Conservation (phyloP, 139 green algal genomes). For the Closterium sp. region DNA sequence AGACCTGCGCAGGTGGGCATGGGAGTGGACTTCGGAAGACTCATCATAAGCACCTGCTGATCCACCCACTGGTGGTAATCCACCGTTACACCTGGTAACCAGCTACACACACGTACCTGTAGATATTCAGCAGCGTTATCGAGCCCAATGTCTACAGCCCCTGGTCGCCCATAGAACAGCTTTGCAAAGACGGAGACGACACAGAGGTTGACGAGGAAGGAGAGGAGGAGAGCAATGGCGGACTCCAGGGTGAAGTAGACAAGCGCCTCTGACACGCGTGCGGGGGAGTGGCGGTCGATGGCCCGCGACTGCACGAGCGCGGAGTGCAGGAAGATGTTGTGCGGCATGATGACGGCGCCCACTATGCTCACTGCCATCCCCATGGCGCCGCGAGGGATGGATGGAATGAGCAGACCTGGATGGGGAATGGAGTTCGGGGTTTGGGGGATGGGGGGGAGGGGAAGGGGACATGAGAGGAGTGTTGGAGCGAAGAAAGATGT, state of each 20-base stretch:
- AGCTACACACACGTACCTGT: not conserved
- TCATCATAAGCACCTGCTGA: too few species aligned
- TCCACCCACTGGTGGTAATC: too few species aligned
- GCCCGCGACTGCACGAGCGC: conserved; percentile 47
- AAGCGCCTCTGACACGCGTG: conserved; percentile 29
- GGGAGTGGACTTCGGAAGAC: too few species aligned
- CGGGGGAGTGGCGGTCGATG: conserved; percentile 10
- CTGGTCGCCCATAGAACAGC: conserved; percentile 22
- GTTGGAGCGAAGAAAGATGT: not conserved
- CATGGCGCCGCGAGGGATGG: conserved; percentile 2
- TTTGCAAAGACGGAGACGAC: conserved; percentile 49
- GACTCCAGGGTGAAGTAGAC: conserved; percentile 49
- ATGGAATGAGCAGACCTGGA: conserved; percentile 42
- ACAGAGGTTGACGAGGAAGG: conserved; percentile 49
- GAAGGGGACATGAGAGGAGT: not conserved
- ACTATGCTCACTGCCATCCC: conserved; percentile 43
- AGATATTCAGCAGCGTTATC: conserved; percentile 35
- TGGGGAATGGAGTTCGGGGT: too few species aligned
- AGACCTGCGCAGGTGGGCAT: too few species aligned
- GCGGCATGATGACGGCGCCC: conserved; percentile 52
- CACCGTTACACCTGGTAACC: too few species aligned
- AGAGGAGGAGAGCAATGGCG: conserved; percentile 23
- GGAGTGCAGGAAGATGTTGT: conserved; percentile 54
- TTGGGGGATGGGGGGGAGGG: not conserved
- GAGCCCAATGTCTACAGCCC: conserved; percentile 22